Conservation (phyloP, 495 filamentous ascomycete genomes). For the Penicilliopsis zonata region DNA sequence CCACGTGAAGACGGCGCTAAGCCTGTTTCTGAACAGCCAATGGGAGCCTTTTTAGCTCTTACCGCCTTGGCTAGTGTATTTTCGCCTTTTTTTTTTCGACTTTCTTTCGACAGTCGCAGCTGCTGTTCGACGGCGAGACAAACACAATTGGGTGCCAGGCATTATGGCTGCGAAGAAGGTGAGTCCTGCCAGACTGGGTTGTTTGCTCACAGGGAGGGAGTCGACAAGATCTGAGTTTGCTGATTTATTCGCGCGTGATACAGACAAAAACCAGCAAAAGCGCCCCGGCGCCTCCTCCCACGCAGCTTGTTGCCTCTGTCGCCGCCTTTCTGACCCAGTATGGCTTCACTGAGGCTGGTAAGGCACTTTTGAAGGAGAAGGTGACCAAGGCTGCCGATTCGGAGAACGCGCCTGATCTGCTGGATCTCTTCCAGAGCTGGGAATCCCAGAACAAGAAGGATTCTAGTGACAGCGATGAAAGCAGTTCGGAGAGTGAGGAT, state of each 20-base stretch:
- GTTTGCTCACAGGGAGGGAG: too few species aligned
- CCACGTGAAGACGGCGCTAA: conserved; percentile 8
- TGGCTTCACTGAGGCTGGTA: conserved; percentile 46
- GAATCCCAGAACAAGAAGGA: conserved; percentile 16
- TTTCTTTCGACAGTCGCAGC: conserved; percentile 9
- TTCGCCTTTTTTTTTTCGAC: conserved; percentile 16
- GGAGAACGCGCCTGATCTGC: conserved; percentile 29
- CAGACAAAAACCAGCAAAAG: conserved; percentile 10
- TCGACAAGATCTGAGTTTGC: conserved; percentile 1
- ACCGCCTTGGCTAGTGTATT: conserved; percentile 8
- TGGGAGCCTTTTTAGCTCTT: conserved; percentile 2
- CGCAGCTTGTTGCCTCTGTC: conserved; percentile 53
- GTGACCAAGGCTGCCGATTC: conserved; percentile 16
- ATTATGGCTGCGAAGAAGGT: conserved; percentile 20
- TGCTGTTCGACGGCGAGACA: background rate
- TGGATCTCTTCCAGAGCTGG: conserved; percentile 40
- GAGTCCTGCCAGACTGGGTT: too few species aligned
- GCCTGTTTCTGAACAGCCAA: conserved; percentile 9
- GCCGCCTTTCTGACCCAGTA: conserved; percentile 53
- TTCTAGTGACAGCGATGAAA: conserved; percentile 12
- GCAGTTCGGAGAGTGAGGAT: conserved; percentile 6
- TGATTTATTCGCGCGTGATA: conserved; percentile 1
- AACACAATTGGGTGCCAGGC: background rate
- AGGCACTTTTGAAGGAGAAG: conserved; percentile 46
- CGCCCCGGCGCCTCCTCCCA: conserved; percentile 26